phyloP scores from a whole-genome alignment of 1,284 basidiomycete genomes.

The Fomes fomentarius region DNA sequence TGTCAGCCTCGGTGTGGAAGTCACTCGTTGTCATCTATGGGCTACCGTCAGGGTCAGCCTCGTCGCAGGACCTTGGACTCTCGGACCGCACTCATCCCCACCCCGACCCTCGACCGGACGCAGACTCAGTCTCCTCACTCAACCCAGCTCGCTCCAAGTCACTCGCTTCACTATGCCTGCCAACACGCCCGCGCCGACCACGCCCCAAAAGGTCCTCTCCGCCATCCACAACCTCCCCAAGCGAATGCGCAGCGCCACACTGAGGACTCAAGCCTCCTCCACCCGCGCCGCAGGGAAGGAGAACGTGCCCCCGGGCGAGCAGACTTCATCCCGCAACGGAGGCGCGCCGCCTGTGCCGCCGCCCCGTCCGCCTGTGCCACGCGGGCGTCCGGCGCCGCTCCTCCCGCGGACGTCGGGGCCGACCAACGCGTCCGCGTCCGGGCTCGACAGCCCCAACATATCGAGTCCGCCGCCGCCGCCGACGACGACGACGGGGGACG shows the following conservation, averaged over 20 bases:
- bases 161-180: background rate
- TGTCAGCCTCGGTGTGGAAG: too few species aligned
- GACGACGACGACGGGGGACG: slow-evolving; percentile 6
- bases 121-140: too few species aligned
- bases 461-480: slow-evolving; percentile 4
- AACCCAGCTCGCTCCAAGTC: background rate
- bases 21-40: too few species aligned
- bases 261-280: slow-evolving; percentile 7
- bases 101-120: too few species aligned
- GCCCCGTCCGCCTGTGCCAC: slow-evolving; percentile 4
- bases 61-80: too few species aligned
- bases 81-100: too few species aligned
- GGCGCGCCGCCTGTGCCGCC: background rate
- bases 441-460: slow-evolving; percentile 4
- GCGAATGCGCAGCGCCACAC: slow-evolving; percentile 22
- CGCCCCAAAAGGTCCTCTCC: slow-evolving; percentile 25
- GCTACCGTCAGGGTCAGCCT: too few species aligned
- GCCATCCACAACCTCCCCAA: slow-evolving; percentile 29
- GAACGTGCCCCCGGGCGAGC: slow-evolving; percentile 18
- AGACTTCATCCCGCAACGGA: background rate
- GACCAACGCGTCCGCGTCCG: slow-evolving; percentile 9
- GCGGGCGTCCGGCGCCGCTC: slow-evolving; percentile 19
- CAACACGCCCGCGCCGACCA: slow-evolving; percentile 8
- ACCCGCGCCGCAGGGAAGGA: slow-evolving; percentile 22
- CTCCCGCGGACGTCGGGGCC: slow-evolving; percentile 11